phyloP scores from a whole-genome alignment of 352 stramenopile genomes.

The Pythium oligandrum region DNA sequence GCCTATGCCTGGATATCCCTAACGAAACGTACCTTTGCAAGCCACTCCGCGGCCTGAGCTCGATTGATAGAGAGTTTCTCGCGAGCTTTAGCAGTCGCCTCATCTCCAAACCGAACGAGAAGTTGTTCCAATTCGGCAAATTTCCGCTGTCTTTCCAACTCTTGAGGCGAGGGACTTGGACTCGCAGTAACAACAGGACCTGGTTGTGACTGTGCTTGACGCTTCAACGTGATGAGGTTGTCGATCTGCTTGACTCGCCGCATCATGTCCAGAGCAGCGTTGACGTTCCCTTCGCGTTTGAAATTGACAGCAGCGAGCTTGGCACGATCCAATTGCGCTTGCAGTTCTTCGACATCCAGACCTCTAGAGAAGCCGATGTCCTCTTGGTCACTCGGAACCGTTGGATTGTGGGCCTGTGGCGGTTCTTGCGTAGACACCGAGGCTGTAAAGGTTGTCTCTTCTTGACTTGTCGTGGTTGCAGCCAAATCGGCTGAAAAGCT shows the following conservation, averaged over 20 bases:
- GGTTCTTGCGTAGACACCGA: too few relatives aligned
- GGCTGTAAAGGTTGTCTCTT: too few relatives aligned
- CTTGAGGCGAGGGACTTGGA: not conserved
- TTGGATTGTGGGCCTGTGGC: too few relatives aligned
- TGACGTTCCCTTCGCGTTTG: slow-evolving; percentile 54
- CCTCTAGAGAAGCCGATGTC: not conserved
- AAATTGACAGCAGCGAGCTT: slow-evolving; percentile 40
- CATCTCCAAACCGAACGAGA: slow-evolving; percentile 63
- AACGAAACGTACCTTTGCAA: slow-evolving; percentile 40
- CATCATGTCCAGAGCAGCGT: slow-evolving; percentile 58
- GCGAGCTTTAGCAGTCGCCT: slow-evolving; percentile 40
- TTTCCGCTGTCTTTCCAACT: slow-evolving; percentile 17
- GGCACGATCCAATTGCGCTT: slow-evolving; percentile 34
- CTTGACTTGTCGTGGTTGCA: too few relatives aligned
- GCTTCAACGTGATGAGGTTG: slow-evolving; percentile 46
- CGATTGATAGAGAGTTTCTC: slow-evolving; percentile 44
- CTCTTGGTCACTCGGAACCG: not conserved
- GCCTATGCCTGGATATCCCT: not conserved
- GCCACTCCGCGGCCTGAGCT: slow-evolving; percentile 41
- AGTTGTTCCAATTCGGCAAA: slow-evolving; percentile 63
- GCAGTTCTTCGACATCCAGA: slow-evolving; percentile 24
- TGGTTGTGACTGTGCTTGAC: slow-evolving; percentile 12
- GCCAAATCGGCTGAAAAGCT: too few relatives aligned
- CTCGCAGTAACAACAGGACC: not conserved
- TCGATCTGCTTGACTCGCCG: slow-evolving; percentile 71